phyloP scores from a whole-genome alignment of 768 basidiomycete species.

The Pulveroboletus sp. region DNA sequence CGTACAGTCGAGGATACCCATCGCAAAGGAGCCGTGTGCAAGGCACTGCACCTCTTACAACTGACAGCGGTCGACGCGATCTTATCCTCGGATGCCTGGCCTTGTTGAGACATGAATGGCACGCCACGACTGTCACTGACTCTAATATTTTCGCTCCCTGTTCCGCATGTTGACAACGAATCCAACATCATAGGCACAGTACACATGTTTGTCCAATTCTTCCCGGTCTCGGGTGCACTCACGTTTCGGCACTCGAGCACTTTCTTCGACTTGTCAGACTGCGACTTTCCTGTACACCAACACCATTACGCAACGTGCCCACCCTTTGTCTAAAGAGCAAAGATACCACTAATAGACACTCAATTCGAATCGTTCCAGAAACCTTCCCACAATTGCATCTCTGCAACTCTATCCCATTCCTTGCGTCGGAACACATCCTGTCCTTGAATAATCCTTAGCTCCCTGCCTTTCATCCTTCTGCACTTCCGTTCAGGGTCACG shows the following conservation, averaged over 20 bases:
- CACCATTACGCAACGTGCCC: neutral
- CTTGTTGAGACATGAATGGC: too few species aligned
- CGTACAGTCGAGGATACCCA: too few species aligned
- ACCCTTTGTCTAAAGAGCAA: neutral
- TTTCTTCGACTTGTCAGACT: neutral
- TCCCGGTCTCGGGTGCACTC: neutral
- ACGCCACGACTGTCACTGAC: too few species aligned
- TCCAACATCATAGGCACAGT: neutral
- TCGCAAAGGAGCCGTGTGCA: too few species aligned
- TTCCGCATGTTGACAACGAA: neutral
- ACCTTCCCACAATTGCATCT: constrained; percentile 30
- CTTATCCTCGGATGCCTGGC: too few species aligned
- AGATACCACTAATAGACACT: neutral
- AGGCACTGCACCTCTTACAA: too few species aligned
- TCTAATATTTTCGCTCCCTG: too few species aligned
- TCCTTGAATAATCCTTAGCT: constrained; percentile 78
- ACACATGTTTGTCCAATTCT: neutral
- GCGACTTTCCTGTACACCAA: neutral
- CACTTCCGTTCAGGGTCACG: constrained; percentile 58
- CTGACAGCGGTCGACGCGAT: neutral
- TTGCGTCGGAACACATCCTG: constrained; percentile 58
- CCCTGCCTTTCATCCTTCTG: constrained; percentile 77
- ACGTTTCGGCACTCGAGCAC: neutral
- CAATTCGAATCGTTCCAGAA: constrained; percentile 29
- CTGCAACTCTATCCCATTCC: constrained; percentile 29